phyloP scores from a whole-genome alignment of 306 rosid species.

The Sphenostylis stenocarpa region DNA sequence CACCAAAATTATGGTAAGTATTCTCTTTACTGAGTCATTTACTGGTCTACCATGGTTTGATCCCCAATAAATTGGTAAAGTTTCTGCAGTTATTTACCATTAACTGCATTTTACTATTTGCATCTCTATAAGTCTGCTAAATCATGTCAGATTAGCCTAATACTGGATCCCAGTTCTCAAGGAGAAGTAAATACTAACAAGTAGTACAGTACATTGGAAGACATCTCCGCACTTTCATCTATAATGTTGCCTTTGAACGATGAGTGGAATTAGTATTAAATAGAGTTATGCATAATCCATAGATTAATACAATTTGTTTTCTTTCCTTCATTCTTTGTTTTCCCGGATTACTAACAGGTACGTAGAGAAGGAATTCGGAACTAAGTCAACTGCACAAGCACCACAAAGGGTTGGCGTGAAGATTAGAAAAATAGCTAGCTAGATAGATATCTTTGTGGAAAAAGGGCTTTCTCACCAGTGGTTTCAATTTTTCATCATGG shows the following conservation, averaged over 20 bases:
- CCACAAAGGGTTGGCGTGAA: slow-evolving; percentile 15
- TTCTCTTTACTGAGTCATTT: neutral
- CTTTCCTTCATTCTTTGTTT: neutral
- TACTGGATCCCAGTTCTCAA: neutral
- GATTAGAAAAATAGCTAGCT: slow-evolving; percentile 3
- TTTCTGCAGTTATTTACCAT: neutral
- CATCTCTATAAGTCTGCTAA: neutral
- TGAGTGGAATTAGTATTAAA: neutral
- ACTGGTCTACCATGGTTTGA: slow-evolving; percentile 18
- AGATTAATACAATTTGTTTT: neutral
- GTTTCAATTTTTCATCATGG: neutral
- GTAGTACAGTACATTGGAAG: neutral
- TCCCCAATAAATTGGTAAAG: neutral
- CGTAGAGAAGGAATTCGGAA: slow-evolving; percentile 22
- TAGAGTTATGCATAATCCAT: neutral
- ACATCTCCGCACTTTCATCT: neutral
- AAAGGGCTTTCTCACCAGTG: neutral
- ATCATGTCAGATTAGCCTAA: neutral
- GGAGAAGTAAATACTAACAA: neutral
- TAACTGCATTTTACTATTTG: neutral
- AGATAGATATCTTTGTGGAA: slow-evolving; percentile 1
- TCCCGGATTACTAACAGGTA: slow-evolving; percentile 33
- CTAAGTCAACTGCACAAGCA: neutral
- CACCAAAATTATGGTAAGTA: slow-evolving; percentile 77
- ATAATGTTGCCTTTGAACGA: neutral